Conservation (phyloP, 345 rosid species). For the Lagerstroemia speciosa region DNA sequence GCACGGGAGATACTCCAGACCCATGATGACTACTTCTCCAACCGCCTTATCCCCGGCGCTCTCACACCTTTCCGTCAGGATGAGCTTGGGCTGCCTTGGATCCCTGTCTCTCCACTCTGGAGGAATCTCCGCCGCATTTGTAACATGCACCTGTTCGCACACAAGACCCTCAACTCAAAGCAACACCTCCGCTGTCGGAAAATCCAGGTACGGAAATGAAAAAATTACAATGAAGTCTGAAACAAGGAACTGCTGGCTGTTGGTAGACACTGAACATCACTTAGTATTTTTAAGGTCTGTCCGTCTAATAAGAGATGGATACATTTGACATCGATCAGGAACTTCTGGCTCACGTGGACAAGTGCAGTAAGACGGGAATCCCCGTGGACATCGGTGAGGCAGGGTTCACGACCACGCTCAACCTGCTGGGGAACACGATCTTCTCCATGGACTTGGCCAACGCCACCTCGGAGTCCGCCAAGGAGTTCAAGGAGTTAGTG, state of each 20-base stretch:
- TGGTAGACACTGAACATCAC: no score
- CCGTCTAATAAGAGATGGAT: background rate
- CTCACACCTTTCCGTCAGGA: slow-evolving; percentile 21
- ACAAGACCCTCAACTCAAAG: slow-evolving; percentile 23
- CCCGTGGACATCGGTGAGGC: no score
- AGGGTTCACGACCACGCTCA: slow-evolving; percentile 19
- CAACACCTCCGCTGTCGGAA: slow-evolving; percentile 13
- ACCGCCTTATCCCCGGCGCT: slow-evolving; percentile 16
- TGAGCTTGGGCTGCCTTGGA: slow-evolving; percentile 22
- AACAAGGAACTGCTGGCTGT: no score
- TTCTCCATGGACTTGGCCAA: slow-evolving; percentile 22
- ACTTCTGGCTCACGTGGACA: slow-evolving; percentile 15
- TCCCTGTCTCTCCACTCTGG: slow-evolving; percentile 30
- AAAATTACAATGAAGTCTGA: background rate
- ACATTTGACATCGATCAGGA: background rate
- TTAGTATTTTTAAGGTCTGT: no score
- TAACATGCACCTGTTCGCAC: slow-evolving; percentile 16
- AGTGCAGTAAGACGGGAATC: background rate
- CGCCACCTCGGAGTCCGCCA: slow-evolving; percentile 7
- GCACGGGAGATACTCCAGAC: no score
- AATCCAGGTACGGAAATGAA: background rate
- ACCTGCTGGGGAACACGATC: slow-evolving; percentile 15
- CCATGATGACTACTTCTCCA: slow-evolving; percentile 22
- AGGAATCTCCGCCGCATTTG: slow-evolving; percentile 27
- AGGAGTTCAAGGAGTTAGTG: slow-evolving; percentile 16